Conservation (phyloP, 2,329 filamentous ascomycete species). For the Beauveria brongniartii region DNA sequence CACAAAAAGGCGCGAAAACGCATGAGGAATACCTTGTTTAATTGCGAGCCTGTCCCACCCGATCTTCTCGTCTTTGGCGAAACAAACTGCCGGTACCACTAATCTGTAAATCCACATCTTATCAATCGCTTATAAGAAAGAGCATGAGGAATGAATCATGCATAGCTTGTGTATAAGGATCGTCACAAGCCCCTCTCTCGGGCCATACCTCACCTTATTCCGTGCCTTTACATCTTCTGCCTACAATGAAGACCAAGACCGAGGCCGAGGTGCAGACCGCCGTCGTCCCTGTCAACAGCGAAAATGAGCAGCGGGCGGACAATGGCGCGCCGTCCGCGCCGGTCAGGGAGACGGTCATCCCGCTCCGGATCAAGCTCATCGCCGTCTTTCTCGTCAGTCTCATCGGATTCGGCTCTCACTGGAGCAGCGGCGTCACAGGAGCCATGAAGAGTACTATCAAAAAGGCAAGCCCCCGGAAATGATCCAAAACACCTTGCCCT, state of each 20-base stretch:
- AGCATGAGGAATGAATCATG: too few species aligned
- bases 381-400: constrained; percentile 42
- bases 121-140: too few species aligned
- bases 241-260: not conserved
- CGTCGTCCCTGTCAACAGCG: not conserved
- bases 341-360: constrained; percentile 8
- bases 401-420: constrained; percentile 52
- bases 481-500: accelerated
- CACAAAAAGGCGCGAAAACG: too few species aligned
- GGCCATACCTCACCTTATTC: not conserved
- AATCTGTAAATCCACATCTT: too few species aligned
- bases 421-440: constrained; percentile 52
- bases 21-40: too few species aligned
- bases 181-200: not conserved
- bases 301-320: not conserved
- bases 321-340: not conserved
- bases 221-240: not conserved
- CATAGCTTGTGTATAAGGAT: not conserved
- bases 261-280: not conserved
- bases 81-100: too few species aligned
- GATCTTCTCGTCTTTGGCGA: too few species aligned
- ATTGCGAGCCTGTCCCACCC: too few species aligned
- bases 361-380: constrained; percentile 22
- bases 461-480: constrained; percentile 26
- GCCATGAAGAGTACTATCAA: constrained; percentile 55